Conservation (phyloP, 2,329 filamentous ascomycete genomes). For the Ophiognomonia clavigignenti-juglandacearum region DNA sequence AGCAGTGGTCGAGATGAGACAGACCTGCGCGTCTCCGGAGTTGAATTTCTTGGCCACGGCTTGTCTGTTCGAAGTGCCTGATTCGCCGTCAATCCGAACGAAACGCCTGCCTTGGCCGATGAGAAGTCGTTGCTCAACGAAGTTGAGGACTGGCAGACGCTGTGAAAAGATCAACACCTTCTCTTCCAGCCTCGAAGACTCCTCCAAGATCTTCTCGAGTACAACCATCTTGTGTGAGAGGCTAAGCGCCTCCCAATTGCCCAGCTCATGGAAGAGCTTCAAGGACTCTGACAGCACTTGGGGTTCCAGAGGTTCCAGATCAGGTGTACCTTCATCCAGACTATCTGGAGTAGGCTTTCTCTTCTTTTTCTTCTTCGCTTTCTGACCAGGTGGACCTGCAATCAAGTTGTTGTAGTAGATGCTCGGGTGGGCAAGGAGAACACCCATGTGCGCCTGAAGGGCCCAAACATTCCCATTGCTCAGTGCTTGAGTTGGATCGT, state of each 20-base stretch:
- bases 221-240: constrained; percentile 66
- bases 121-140: constrained; percentile 59
- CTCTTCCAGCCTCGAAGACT: constrained; percentile 58
- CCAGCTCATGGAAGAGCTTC: constrained; percentile 24
- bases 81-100: constrained; percentile 64
- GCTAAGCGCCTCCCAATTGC: constrained; percentile 32
- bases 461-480: constrained; percentile 22
- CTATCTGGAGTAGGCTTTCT: background rate
- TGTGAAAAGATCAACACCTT: constrained; percentile 80
- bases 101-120: constrained; percentile 38
- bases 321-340: background rate
- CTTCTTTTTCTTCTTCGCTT: background rate
- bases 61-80: constrained; percentile 54
- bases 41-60: constrained; percentile 66
- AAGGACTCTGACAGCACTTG: constrained; percentile 30
- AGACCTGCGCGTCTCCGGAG: constrained; percentile 48
- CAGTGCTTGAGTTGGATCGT: background rate
- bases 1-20: constrained; percentile 78
- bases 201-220: constrained; percentile 64
- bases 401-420: constrained; percentile 32
- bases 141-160: constrained; percentile 64
- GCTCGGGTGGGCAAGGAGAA: constrained; percentile 49
- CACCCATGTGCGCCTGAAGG: constrained; percentile 38
- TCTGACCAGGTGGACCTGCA: constrained; percentile 26
- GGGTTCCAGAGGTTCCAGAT: background rate